Percentiles rank a stretch among this genome's conserved stretches.
phyloP scores from a whole-genome alignment of 768 basidiomycete genomes.

The Boletus tomentosulus region DNA sequence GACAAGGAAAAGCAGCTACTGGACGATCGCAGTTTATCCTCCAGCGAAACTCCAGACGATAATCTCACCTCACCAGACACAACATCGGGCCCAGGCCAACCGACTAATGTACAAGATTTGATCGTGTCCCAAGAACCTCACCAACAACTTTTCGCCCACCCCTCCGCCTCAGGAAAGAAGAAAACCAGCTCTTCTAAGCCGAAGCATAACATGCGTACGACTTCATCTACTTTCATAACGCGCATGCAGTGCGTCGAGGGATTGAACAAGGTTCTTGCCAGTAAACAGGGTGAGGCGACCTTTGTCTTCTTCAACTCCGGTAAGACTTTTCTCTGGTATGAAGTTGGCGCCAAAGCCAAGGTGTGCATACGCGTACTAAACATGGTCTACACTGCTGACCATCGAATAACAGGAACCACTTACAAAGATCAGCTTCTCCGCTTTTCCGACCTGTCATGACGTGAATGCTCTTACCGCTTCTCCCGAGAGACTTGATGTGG shows the following conservation, averaged over 20 bases:
- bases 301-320: conserved; percentile 87
- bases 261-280: conserved; percentile 61
- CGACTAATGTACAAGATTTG: conserved; percentile 33
- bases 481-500: conserved; percentile 74
- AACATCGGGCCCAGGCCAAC: conserved; percentile 21
- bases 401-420: conserved; percentile 71
- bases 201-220: conserved; percentile 89
- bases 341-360: conserved; percentile 81
- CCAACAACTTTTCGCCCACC: conserved; percentile 61
- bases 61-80: conserved; percentile 40
- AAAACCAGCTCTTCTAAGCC: conserved; percentile 64
- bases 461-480: conserved; percentile 77
- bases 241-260: conserved; percentile 81
- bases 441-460: conserved; percentile 87
- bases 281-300: conserved; percentile 80
- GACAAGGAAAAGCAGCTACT: conserved; percentile 36
- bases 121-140: conserved; percentile 30
- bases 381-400: conserved; percentile 4
- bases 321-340: conserved; percentile 83
- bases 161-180: conserved; percentile 47
- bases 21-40: conserved; percentile 75
- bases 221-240: conserved; percentile 89
- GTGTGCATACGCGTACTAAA: conserved; percentile 37
- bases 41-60: conserved; percentile 75
- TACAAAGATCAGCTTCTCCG: conserved; percentile 78